Evolutionary conservation across 495 filamentous ascomycete species (phyloP).

Genomic region (Penicillium longicatenatum): DNA sequence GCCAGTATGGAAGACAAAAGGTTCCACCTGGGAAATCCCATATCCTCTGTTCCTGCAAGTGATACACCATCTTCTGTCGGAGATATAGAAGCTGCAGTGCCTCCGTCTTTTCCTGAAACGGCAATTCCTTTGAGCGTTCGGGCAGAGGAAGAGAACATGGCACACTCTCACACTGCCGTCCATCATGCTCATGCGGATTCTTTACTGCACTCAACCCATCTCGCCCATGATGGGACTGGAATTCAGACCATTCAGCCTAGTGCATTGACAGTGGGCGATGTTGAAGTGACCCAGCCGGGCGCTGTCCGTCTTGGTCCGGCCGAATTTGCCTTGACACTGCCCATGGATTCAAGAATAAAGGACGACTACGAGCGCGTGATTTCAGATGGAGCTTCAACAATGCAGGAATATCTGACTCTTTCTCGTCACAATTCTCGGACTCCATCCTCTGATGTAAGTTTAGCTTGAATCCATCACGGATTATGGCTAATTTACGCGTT

Average conservation of each 20-base stretch:
- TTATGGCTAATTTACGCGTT: background rate
- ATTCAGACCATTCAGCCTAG: constrained; percentile 48
- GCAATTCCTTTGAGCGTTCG: constrained; percentile 43
- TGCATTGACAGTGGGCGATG: constrained; percentile 37
- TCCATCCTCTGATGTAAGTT: constrained; percentile 27
- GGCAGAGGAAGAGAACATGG: constrained; percentile 28
- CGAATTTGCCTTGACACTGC: constrained; percentile 47
- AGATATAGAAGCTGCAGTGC: constrained; percentile 41
- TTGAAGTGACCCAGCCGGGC: constrained; percentile 36
- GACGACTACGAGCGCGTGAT: constrained; percentile 46
- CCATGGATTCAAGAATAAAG: constrained; percentile 49
- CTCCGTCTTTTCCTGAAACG: constrained; percentile 32
- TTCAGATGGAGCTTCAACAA: constrained; percentile 23
- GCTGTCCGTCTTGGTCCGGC: constrained; percentile 43
- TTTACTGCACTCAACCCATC: constrained; percentile 24
- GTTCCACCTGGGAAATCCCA: constrained; percentile 3
- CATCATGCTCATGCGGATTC: constrained; percentile 26
- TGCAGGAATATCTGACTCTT: constrained; percentile 29
- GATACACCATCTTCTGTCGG: constrained; percentile 45
- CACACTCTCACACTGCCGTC: constrained; percentile 23
- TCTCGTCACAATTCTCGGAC: constrained; percentile 17
- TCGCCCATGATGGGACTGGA: constrained; percentile 11
- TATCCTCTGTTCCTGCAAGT: background rate
- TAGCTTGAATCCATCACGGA: background rate
- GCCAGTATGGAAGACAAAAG: constrained; percentile 8